phyloP scores from a whole-genome alignment of 148 eudicot genomes.

The Camellia lanceoleosa region DNA sequence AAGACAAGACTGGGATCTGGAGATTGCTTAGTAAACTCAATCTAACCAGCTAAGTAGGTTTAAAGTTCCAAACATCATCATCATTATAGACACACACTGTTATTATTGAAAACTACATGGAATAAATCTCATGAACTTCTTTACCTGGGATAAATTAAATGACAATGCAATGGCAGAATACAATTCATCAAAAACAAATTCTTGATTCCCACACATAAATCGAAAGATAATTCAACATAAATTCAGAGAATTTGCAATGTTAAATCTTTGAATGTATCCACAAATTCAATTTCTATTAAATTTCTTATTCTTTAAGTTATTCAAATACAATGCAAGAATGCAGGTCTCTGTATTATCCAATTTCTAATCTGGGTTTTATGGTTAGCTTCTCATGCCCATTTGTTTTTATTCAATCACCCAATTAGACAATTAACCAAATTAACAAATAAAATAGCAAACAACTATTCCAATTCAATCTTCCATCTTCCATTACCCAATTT shows the following conservation, averaged over 20 bases:
- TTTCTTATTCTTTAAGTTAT: background rate
- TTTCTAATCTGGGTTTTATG: background rate
- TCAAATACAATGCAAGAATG: background rate
- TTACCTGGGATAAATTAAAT: background rate
- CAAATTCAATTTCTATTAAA: background rate
- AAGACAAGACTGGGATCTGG: background rate
- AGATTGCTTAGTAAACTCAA: background rate
- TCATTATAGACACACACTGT: background rate
- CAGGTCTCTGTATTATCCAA: background rate
- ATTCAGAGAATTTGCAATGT: background rate
- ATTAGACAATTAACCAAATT: background rate
- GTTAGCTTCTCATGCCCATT: background rate
- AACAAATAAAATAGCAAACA: background rate
- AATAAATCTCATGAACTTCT: background rate
- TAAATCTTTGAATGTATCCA: background rate
- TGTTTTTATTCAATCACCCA: background rate
- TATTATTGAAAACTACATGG: background rate
- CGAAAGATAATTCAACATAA: background rate
- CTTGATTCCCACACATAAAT: background rate
- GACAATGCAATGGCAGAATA: background rate
- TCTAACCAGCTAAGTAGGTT: background rate
- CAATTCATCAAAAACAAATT: background rate
- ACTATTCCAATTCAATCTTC: conserved; percentile 1
- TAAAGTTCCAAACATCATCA: background rate
- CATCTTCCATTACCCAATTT: background rate